phyloP scores from a whole-genome alignment of 2,329 filamentous ascomycete species.

The Verticillium nubilum region DNA sequence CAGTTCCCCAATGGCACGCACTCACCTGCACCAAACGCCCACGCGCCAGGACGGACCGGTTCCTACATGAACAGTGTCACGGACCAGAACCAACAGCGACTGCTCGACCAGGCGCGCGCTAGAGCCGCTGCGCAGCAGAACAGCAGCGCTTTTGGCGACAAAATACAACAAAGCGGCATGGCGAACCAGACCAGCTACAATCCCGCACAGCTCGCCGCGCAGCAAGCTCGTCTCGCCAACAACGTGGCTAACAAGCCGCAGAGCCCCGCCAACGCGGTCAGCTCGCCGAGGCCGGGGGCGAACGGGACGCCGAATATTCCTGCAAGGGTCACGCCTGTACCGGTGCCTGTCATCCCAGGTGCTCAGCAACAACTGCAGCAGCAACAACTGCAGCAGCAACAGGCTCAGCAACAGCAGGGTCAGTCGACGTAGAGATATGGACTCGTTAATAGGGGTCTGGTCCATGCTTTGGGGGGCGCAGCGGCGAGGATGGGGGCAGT shows the following conservation, averaged over 20 bases:
- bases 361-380: constrained; percentile 25
- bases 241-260: constrained; percentile 28
- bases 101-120: constrained; percentile 45
- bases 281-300: constrained; percentile 16
- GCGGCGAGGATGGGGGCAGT: not conserved
- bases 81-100: constrained; percentile 37
- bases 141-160: constrained; percentile 33
- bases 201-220: constrained; percentile 26
- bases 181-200: constrained; percentile 29
- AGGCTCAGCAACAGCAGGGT: not conserved
- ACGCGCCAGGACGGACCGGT: constrained; percentile 30
- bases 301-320: constrained; percentile 31
- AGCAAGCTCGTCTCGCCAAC: constrained; percentile 30
- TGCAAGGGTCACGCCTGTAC: constrained; percentile 38
- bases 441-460: not conserved
- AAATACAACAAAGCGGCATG: constrained; percentile 38
- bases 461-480: not conserved
- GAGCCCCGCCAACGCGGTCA: constrained; percentile 14
- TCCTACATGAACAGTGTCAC: constrained; percentile 42
- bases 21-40: constrained; percentile 24
- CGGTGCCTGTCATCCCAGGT: constrained; percentile 35
- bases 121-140: constrained; percentile 39
- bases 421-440: not conserved
- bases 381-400: constrained; percentile 12
- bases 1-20: constrained; percentile 25